Evolutionary conservation across 225 moss, liverwort and hornwort genomes (phyloP), one percentile per base, ranked within the genome.

Genomic region (Polytrichum commune): DNA sequence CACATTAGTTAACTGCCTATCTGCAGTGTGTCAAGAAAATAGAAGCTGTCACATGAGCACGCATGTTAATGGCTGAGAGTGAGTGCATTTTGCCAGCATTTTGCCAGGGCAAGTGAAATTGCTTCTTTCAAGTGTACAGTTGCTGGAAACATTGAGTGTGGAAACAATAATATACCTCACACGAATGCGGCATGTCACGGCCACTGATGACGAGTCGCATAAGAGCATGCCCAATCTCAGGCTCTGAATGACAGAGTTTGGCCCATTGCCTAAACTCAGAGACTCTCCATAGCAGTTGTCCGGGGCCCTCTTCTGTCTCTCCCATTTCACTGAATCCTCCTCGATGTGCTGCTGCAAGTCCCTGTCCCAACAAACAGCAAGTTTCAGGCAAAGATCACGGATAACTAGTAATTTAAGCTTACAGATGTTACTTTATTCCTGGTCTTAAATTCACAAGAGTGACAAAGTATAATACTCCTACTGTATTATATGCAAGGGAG

Each of bases 141-240:
- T 35, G 35, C 35, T 35, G 35, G 9, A 35, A 35, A 2, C 8
- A 9, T 35, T 35, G 9, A 35, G 8, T 35, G 35, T 46, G 46
- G 3, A 46, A 46, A 16, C 4, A 35, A 13, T 46, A 3, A 58
- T 58, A 46, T 71, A 87, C 86, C 86, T 92, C 92, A 78, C 92
- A 92, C 27, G 90, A 78, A 77, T 90, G 86, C 28, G 86, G 88
- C 77, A 92, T 86, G 22, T 88, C 92, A 62, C 86, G 88, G 55
- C 79, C 86, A 74, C 88, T 83, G 54, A 90, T 84, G 61, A 92
- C 88, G 19, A 92, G 72, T 29, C 88, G 85, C 92, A 92, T 90
- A 3, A 92, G 83, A 16, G 92, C 92, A 78, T 92, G 92, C 30
- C 92, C 92, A 64, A 92, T 84, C 74, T 92, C 90, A 9, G 92